Percentiles rank a stretch among this genome's conserved stretches.
Evolutionary conservation across 225 moss, liverwort and hornwort species (phyloP).

Genomic region (Pleurozium schreberi): DNA sequence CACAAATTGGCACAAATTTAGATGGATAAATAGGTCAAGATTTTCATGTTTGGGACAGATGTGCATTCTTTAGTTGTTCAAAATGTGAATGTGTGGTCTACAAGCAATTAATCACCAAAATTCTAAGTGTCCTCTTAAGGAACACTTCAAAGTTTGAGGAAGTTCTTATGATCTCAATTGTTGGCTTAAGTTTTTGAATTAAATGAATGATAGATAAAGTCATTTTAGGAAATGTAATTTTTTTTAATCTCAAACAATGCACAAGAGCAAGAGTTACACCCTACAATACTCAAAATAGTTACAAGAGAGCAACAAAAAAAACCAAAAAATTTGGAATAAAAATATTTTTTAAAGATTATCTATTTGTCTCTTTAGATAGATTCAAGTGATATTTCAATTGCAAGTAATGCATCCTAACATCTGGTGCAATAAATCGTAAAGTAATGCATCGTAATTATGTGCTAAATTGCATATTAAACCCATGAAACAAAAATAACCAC

Average conservation of each 20-base stretch:
- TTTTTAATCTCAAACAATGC: fast-evolving
- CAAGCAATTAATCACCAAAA: background rate
- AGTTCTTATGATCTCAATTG: background rate
- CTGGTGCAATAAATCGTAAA: too few relatives aligned
- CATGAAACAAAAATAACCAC: too few relatives aligned
- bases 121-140: fast-evolving
- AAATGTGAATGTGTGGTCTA: background rate
- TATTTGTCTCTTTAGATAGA: too few relatives aligned
- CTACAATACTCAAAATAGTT: background rate
- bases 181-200: background rate
- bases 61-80: background rate
- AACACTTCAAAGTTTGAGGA: background rate
- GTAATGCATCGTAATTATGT: too few relatives aligned
- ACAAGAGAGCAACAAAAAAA: background rate
- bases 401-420: too few relatives aligned
- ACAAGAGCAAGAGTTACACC: fast-evolving
- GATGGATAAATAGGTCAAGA: background rate
- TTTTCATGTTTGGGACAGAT: background rate
- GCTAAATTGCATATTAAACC: too few relatives aligned
- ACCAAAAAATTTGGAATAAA: background rate
- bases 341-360: too few relatives aligned
- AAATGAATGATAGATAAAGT: background rate
- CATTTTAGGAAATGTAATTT: fast-evolving
- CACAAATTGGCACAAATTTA: background rate
- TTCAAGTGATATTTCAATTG: too few relatives aligned